A percentile compares a stretch with the other conserved stretches of the same genome.
phyloP scores from a whole-genome alignment of 1,284 basidiomycete genomes.

The Ustilago sp. region DNA sequence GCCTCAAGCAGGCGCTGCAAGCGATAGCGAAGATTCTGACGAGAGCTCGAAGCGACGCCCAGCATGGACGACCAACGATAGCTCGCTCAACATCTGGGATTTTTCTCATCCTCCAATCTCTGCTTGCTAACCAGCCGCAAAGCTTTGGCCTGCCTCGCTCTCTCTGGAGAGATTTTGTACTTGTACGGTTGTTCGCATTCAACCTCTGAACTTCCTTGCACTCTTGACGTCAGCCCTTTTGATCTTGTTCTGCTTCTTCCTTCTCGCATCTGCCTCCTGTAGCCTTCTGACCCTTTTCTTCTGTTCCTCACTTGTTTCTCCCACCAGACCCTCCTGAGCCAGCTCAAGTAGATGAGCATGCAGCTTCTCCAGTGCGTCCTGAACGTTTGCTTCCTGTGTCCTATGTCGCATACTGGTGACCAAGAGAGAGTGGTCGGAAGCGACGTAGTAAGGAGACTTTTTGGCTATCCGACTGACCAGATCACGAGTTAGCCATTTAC shows the following conservation, averaged over 20 bases:
- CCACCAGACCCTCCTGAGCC: conserved; percentile 32
- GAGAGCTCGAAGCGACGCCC: conserved; percentile 5
- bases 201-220: conserved; percentile 48
- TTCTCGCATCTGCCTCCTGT: conserved; percentile 42
- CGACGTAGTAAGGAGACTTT: conserved; percentile 51
- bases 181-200: background rate
- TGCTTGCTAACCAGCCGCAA: background rate
- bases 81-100: conserved; percentile 39
- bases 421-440: conserved; percentile 39
- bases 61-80: conserved; percentile 40
- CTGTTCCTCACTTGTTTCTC: conserved; percentile 47
- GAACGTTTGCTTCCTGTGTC: conserved; percentile 46
- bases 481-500: conserved; percentile 42
- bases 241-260: conserved; percentile 52
- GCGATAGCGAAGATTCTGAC: conserved; percentile 13
- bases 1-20: conserved; percentile 5
- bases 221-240: conserved; percentile 49
- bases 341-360: conserved; percentile 46
- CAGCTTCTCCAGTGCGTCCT: conserved; percentile 49
- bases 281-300: conserved; percentile 24
- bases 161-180: background rate
- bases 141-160: background rate
- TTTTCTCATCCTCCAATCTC: conserved; percentile 20
- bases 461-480: conserved; percentile 41
- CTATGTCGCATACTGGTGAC: conserved; percentile 42